These are phyloP conservation scores for Biscogniauxia marginata DNA, from an alignment of 2,329 filamentous ascomycete genomes.

Conservation along the genomic window DNA sequence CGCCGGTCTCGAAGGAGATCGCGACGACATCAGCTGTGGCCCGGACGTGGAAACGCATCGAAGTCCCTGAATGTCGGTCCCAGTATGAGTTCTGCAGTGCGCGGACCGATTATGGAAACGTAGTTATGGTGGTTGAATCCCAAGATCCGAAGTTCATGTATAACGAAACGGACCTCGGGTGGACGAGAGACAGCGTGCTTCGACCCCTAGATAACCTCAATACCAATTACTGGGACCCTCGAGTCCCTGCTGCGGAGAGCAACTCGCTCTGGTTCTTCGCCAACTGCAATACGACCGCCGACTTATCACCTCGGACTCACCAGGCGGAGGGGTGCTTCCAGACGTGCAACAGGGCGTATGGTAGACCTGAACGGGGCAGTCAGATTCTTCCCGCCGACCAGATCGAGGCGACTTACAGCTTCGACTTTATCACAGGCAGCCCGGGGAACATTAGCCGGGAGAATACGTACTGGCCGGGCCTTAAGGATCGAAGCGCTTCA, in stretches of 20 bases:
- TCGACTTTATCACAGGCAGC: not conserved
- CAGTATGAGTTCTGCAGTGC: not conserved
- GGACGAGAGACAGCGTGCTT: slow-evolving; percentile 1
- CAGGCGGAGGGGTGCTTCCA: not conserved
- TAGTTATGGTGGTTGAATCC: slow-evolving; percentile 1
- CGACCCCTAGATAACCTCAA: not conserved
- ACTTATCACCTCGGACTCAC: not conserved
- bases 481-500: not conserved
- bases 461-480: not conserved
- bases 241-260: not conserved
- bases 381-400: not conserved
- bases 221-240: not conserved
- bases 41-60: not conserved
- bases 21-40: not conserved
- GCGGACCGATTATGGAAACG: slow-evolving; percentile 1
- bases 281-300: not conserved
- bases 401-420: not conserved
- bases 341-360: slow-evolving; percentile 1
- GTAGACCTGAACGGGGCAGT: not conserved
- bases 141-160: not conserved
- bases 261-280: slow-evolving; percentile 1
- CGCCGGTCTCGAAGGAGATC: not conserved
- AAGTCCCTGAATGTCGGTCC: not conserved
- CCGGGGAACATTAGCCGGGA: not conserved
- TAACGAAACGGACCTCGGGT: not conserved